A percentile compares a stretch with the other conserved stretches of the same genome.
Conservation (phyloP, 768 basidiomycete genomes). For the Xerocomus spinulosus region DNA sequence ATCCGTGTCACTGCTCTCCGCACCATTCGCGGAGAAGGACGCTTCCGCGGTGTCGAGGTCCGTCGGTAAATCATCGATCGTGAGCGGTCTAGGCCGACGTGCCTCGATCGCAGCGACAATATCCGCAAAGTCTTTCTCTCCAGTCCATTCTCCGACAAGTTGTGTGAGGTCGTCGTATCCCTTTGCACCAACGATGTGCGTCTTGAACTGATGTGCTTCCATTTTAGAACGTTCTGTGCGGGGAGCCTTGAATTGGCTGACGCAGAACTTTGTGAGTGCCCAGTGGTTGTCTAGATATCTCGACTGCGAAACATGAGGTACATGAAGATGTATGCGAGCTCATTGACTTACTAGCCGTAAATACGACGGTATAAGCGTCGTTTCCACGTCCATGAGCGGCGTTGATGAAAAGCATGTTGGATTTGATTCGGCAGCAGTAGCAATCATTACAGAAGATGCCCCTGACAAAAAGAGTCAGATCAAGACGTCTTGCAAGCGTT, state of each 20-base stretch:
- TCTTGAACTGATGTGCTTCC: constrained; percentile 52
- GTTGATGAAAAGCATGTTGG: constrained; percentile 77
- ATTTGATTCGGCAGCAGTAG: constrained; percentile 90
- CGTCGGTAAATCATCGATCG: constrained; percentile 4
- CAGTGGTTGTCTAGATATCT: constrained; percentile 77
- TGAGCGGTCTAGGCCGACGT: constrained; percentile 22
- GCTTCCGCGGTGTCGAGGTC: neutral
- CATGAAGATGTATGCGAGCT: neutral
- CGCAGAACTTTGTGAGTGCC: constrained; percentile 84
- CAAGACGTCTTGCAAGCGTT: neutral
- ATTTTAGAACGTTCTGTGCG: constrained; percentile 53
- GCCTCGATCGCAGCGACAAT: constrained; percentile 46
- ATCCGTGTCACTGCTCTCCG: neutral
- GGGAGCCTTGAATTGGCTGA: constrained; percentile 73
- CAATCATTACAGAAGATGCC: constrained; percentile 93
- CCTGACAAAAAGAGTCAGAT: constrained; percentile 35
- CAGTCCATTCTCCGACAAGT: constrained; percentile 51
- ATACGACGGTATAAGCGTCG: constrained; percentile 66
- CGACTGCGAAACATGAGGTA: constrained; percentile 39
- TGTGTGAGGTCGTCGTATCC: constrained; percentile 50
- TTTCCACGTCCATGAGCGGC: constrained; percentile 65
- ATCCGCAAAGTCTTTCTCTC: constrained; percentile 56
- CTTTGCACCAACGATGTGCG: constrained; percentile 57
- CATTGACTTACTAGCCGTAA: constrained; percentile 55
- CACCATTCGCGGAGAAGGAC: neutral